Base-by-base conservation (phyloP, 345 rosid species). In the Hypericum perforatum region DNA sequence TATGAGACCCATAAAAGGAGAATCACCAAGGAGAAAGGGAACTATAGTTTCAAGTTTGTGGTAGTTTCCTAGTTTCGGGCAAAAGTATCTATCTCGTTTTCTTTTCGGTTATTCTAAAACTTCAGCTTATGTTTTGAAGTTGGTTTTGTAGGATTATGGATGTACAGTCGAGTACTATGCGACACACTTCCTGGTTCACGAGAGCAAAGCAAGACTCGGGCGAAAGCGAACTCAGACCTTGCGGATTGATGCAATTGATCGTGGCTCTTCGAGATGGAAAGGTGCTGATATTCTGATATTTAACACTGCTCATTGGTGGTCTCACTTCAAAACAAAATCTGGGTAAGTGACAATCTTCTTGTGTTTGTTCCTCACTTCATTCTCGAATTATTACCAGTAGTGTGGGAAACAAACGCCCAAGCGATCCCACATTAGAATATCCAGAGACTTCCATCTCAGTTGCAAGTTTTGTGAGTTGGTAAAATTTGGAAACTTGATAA, bases 251-350 rank as follows among this genome's bases (percentile, higher is more conserved):
- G 69, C 83, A 6, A 77, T 92, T 41, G 96, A 85, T 77, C 92
- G 63, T 46, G 88, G 85, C 15, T 76, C 98, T 39, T 92, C 96
- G 9, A 85, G 76, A 78, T 92, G 96, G 98, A 81, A 71, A 72
- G 88, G 92, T 60, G 96, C 96, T 59, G 86, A 85, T 74, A 66
- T 92, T 52, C 62, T 92, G 59, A 74, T 92, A 63, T 87, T 92
- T 72, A 92, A 92, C 74, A 76, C 96, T 43, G 98, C 95, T 16
- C 96, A 87, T 70, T 92, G 98, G 98, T 92, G 98, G 98, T 75
- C 95, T 39, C 98, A 92, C 70, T 75, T 65, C 76, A 92, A 92
- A 68, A 92, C 98, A 45, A 82, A 83, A 73, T 76, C 95, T 3
- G 98, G 98, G 98, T 91, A 43, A 71, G 85, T 71, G n/a, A 57